Evolutionary conservation across 2,329 filamentous ascomycete genomes (phyloP).

Genomic region (Aureobasidium lini): DNA sequence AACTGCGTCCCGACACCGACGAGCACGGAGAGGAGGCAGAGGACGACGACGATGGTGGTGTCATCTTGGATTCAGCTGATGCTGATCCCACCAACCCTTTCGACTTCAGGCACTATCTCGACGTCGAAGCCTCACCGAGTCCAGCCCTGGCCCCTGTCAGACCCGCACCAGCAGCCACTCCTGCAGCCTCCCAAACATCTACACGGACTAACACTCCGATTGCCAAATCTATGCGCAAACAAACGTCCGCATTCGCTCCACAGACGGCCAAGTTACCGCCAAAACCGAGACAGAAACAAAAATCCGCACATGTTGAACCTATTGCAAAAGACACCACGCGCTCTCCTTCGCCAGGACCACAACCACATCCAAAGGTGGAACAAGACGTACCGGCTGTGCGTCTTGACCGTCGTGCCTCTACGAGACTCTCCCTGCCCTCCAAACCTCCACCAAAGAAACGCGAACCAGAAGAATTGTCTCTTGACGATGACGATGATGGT

Average conservation of each 20-base stretch:
- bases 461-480: constrained; percentile 12
- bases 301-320: not conserved
- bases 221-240: constrained; percentile 11
- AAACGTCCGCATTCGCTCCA: constrained; percentile 6
- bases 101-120: constrained; percentile 43
- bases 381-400: constrained; percentile 22
- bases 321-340: not conserved
- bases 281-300: not conserved
- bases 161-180: constrained; percentile 21
- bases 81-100: constrained; percentile 40
- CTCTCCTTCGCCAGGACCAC: constrained; percentile 7
- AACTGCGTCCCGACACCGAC: constrained; percentile 29
- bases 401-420: constrained; percentile 30
- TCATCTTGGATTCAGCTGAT: constrained; percentile 20
- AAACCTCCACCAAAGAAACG: constrained; percentile 16
- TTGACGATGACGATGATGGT: constrained; percentile 24
- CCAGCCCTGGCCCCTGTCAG: constrained; percentile 1
- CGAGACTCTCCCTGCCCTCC: constrained; percentile 15
- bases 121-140: constrained; percentile 22
- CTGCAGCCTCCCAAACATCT: constrained; percentile 15
- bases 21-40: constrained; percentile 19
- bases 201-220: constrained; percentile 13
- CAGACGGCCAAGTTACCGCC: not conserved
- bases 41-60: constrained; percentile 27
- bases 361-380: constrained; percentile 1